Evolutionary conservation across 2,329 filamentous ascomycete genomes (phyloP).

Genomic region (Didymella exigua): DNA sequence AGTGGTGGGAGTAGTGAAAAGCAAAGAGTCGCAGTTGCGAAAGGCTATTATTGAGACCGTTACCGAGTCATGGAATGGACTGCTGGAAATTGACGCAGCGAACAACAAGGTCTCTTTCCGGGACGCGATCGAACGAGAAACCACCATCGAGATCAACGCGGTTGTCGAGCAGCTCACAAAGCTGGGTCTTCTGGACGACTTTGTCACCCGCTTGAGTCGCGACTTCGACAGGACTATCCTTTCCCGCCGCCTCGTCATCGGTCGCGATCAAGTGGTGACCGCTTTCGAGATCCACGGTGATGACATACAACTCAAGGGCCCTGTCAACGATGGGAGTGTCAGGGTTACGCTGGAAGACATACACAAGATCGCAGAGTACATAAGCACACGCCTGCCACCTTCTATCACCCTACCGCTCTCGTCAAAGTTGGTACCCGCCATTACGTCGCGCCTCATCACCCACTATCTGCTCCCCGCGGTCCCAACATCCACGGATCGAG

Average conservation of each 20-base stretch:
- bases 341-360: constrained; percentile 40
- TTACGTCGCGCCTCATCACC: constrained; percentile 71
- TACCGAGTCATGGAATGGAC: constrained; percentile 70
- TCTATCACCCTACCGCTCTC: constrained; percentile 63
- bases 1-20: constrained; percentile 67
- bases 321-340: constrained; percentile 36
- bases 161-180: constrained; percentile 45
- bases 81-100: constrained; percentile 67
- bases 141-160: constrained; percentile 38
- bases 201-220: constrained; percentile 64
- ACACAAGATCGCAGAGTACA: constrained; percentile 54
- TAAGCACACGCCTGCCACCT: constrained; percentile 58
- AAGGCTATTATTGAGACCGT: constrained; percentile 70
- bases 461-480: constrained; percentile 78
- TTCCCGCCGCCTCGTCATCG: constrained; percentile 59
- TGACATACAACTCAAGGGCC: constrained; percentile 39
- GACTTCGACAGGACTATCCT: constrained; percentile 67
- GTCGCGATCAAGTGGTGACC: constrained; percentile 43
- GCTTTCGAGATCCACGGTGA: constrained; percentile 44
- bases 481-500: constrained; percentile 73
- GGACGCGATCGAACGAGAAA: constrained; percentile 50
- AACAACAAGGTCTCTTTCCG: constrained; percentile 63
- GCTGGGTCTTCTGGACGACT: constrained; percentile 55
- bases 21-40: constrained; percentile 69
- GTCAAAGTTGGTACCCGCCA: constrained; percentile 69